Evolutionary conservation across 257 asterid species (phyloP).

Genomic region (Fraxinus cuspidata): DNA sequence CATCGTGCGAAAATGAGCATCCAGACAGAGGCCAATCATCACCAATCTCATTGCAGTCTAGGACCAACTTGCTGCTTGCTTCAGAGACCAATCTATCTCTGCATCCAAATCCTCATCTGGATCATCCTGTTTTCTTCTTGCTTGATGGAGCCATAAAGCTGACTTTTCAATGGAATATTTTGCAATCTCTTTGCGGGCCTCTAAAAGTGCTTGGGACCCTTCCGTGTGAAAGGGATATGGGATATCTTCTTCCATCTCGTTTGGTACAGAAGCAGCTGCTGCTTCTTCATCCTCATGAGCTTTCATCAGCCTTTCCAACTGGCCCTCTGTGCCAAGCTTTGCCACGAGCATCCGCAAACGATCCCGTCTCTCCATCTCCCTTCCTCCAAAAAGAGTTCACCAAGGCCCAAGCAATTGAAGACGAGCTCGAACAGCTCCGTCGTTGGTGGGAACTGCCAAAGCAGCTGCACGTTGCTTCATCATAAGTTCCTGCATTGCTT

Average conservation of each 20-base stretch:
- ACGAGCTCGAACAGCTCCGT: constrained; percentile 78
- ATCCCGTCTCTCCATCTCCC: constrained; percentile 98
- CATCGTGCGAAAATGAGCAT: constrained; percentile 80
- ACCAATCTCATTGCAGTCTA: constrained; percentile 81
- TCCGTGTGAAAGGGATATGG: constrained; percentile 89
- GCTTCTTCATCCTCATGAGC: constrained; percentile 96
- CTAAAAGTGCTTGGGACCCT: constrained; percentile 67
- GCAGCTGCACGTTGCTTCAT: constrained; percentile 91
- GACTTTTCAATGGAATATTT: constrained; percentile 79
- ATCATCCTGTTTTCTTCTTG: constrained; percentile 80
- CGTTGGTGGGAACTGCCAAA: constrained; percentile 90
- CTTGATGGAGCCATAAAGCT: constrained; percentile 74
- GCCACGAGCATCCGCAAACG: constrained; percentile 79
- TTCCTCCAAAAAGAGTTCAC: constrained; percentile 87
- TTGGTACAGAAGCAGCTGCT: constrained; percentile 38
- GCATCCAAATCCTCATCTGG: constrained; percentile 98
- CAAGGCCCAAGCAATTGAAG: constrained; percentile 88
- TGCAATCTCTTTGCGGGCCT: constrained; percentile 73
- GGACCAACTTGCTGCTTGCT: constrained; percentile 66
- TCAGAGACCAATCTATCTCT: constrained; percentile 78
- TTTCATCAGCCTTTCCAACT: constrained; percentile 87
- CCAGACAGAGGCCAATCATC: constrained; percentile 95
- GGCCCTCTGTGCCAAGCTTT: constrained; percentile 77
- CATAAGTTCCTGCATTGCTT: constrained; percentile 82
- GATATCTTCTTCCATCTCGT: constrained; percentile 74